These are phyloP conservation scores for Penicillium sclerotiorum DNA, from an alignment of 2,329 filamentous ascomycete species.

Conservation along the genomic window DNA sequence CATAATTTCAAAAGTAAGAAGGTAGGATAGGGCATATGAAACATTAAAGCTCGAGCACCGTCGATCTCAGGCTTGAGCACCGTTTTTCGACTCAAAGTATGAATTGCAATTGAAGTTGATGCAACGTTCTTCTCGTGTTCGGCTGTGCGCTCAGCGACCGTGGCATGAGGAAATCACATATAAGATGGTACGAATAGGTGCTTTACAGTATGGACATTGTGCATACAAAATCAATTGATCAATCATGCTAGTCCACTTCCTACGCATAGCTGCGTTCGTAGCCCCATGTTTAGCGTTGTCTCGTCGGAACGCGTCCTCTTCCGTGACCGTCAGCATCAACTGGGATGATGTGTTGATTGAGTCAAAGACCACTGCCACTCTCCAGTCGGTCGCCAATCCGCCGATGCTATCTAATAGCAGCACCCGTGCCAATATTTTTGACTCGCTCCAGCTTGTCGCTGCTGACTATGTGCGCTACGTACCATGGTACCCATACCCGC, in stretches of 20 bases:
- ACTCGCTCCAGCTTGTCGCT: conserved; percentile 3
- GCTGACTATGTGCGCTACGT: conserved; percentile 12
- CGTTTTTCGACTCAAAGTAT: neutral
- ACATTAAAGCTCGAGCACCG: neutral
- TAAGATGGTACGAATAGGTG: neutral
- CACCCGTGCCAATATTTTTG: conserved; percentile 1
- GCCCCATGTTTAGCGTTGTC: neutral
- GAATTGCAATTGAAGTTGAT: neutral
- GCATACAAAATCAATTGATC: neutral
- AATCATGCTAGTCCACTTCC: neutral
- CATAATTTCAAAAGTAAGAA: neutral
- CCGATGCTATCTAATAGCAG: conserved; percentile 7
- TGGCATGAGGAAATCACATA: neutral
- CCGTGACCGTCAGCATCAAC: conserved; percentile 1
- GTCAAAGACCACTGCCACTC: conserved; percentile 8
- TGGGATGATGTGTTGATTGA: conserved; percentile 6
- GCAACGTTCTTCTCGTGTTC: neutral
- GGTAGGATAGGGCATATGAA: too few relatives aligned
- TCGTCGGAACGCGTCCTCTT: neutral
- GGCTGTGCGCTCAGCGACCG: neutral
- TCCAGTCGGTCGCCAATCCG: conserved; percentile 9
- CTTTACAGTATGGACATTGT: neutral
- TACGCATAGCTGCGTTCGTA: conserved; percentile 4
- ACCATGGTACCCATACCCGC: conserved; percentile 9
- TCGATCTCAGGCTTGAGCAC: neutral